phyloP scores from a whole-genome alignment of 805 yeast genomes.

The Starmerella geochares region DNA sequence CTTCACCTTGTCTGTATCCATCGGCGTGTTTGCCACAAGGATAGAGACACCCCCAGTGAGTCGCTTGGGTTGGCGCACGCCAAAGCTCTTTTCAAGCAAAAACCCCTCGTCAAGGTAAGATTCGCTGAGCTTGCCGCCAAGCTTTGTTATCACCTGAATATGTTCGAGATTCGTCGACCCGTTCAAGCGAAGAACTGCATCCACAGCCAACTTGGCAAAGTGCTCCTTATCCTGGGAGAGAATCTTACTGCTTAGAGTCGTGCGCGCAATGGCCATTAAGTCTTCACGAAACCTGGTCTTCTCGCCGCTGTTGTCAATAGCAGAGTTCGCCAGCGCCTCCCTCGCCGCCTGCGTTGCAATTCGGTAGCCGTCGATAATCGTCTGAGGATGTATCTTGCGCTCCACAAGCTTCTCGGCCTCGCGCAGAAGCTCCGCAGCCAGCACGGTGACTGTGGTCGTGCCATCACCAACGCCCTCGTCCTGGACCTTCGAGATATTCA shows the following conservation, averaged over 20 bases:
- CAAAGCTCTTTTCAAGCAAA: constrained; percentile 81
- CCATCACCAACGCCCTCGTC: constrained; percentile 99
- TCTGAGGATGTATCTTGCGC: constrained; percentile 92
- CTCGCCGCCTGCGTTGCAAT: constrained; percentile 81
- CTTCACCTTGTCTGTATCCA: constrained; percentile 93
- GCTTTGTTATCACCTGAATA: constrained; percentile 84
- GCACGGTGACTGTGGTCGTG: constrained; percentile 86
- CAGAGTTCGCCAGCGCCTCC: constrained; percentile 60
- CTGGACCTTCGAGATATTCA: constrained; percentile 88
- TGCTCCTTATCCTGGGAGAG: constrained; percentile 88
- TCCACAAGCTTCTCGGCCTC: constrained; percentile 92
- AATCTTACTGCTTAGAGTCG: constrained; percentile 88
- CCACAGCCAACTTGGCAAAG: constrained; percentile 83
- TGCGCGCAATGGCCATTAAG: constrained; percentile 75
- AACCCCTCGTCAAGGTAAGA: constrained; percentile 95
- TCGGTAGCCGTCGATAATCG: constrained; percentile 91
- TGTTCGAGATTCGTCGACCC: constrained; percentile 84
- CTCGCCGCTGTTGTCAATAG: constrained; percentile 61
- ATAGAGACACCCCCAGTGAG: constrained; percentile 67
- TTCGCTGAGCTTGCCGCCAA: constrained; percentile 85
- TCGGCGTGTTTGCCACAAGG: constrained; percentile 84
- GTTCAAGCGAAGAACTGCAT: constrained; percentile 77
- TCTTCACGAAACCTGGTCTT: constrained; percentile 58
- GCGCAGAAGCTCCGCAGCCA: constrained; percentile 89
- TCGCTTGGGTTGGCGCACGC: constrained; percentile 85